Base-by-base conservation (phyloP, 2,329 filamentous ascomycete species). In the Fusarium concolor region DNA sequence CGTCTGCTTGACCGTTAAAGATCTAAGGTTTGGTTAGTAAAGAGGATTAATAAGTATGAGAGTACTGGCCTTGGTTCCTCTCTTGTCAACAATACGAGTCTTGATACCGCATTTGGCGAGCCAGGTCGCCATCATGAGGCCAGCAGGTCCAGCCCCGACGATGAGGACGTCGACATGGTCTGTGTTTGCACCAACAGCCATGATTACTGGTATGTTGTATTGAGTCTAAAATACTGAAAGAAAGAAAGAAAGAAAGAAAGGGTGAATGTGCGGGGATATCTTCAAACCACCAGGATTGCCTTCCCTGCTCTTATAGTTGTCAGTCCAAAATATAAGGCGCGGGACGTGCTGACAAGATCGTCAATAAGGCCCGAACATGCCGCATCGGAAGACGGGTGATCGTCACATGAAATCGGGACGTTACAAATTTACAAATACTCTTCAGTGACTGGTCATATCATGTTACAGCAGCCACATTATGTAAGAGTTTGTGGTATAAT, bases 1-100 rank as follows among this genome's bases (percentile, higher is more conserved):
- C 65, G 20, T 68, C 65, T 11, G 65, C 65, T 29, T 68, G 65
- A 2, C 49, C 60, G 10, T 53, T 56, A 5, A 53, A 56, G 15
- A 56, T 11, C 38, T 56, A 8, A 4, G 2, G 3, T 14, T 3
- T 3, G 29, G 15, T 54, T 9, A 65, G 38, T 22, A 35, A 6
- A 42, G 2, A 10, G 3, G 2, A 6, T 15, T 20, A 3, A 3
- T n/a, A n/a, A 4, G 14, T 10, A 5, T 8, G 2, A 2, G 3
- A 1, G 0, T 7, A 5, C 5, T 8, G 2, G 51, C 62, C 29
- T 68, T 68, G n/a, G 59, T 50, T 35, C 51, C 66, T 24, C 64
- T 52, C 35, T 68, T 68, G 20, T 68, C 65, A 1, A 68, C 33
- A 1, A 68, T 56, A 10, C 65, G 64, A 4, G 65, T 62, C 18